Base-by-base conservation (phyloP, 805 yeast genomes). In the Candida insectorum region DNA sequence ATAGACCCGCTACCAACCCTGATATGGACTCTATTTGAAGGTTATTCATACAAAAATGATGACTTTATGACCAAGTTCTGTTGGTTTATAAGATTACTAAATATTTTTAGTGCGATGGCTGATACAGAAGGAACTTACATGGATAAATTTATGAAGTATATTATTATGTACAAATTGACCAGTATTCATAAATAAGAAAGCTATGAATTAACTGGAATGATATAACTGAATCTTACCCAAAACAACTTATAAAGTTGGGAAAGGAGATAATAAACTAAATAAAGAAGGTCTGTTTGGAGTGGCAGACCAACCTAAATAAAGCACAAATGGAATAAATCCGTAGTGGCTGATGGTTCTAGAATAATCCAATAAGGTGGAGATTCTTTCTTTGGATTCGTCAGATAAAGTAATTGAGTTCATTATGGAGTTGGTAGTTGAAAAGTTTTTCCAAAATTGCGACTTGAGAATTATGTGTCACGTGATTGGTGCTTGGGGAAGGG, bases 261-360 rank as follows among this genome's bases (percentile, higher is more conserved):
- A 71, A 31, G 95, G 94, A 44, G 89, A 81, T 49, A 85, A 71
- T 50, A 85, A 72, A 53, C 71, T 73, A 60, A 91, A 72, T 55
- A 91, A 69, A 45, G 79, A 79, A 44, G 97, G 97, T 65, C 83
- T 85, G 62, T 82, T 83, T 36, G 87, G 72, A 44, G 91, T 80
- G 48, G 85, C 78, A 30, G 67, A 56, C 70, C 69, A 66, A 14
- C 72, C 98, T 50, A 93, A 69, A 71, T 93, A 93, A 56, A 93
- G 71, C 46, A 93, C 81, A 57, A 93, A 84, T 37, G 98, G 98
- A 52, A 93, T 81, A 86, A 95, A 93, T 29, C 97, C 97, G 64
- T 88, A 93, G 65, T 94, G 98, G 39, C 91, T 85, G 52, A 83
- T 74, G 33, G 86, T 84, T 58, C 87, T 85, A 45, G 96, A 79